These are phyloP conservation scores for Aureobasidium sp. DNA, from an alignment of 2,329 filamentous ascomycete species.

Conservation along the genomic window DNA sequence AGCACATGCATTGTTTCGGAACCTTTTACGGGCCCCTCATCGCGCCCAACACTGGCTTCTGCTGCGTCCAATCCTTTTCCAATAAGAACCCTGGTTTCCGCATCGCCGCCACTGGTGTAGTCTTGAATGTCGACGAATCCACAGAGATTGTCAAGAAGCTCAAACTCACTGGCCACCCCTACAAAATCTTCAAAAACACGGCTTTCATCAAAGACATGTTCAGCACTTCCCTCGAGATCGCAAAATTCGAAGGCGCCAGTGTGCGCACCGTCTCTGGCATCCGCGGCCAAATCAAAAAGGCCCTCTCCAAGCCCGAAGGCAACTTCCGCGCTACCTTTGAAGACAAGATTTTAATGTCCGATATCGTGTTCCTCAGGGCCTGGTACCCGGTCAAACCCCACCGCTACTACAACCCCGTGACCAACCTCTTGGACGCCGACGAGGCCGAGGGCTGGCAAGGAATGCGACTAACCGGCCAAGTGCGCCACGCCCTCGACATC, in stretches of 20 bases:
- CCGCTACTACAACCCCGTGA: slow-evolving; percentile 94
- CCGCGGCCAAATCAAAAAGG: slow-evolving; percentile 93
- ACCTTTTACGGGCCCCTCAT: slow-evolving; percentile 94
- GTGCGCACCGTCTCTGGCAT: slow-evolving; percentile 96
- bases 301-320: slow-evolving; percentile 85
- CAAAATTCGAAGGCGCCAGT: slow-evolving; percentile 93
- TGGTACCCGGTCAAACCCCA: slow-evolving; percentile 96
- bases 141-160: slow-evolving; percentile 99
- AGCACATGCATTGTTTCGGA: slow-evolving; percentile 98
- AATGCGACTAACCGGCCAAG: slow-evolving; percentile 91
- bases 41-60: slow-evolving; percentile 92
- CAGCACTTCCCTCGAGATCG: slow-evolving; percentile 82
- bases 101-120: slow-evolving; percentile 87
- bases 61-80: slow-evolving; percentile 83
- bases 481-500: slow-evolving; percentile 69
- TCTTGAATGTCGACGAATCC: slow-evolving; percentile 88
- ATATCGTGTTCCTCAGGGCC: slow-evolving; percentile 91
- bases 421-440: slow-evolving; percentile 67
- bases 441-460: slow-evolving; percentile 59
- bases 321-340: slow-evolving; percentile 97
- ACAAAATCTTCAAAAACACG: slow-evolving; percentile 99
- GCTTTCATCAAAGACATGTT: slow-evolving; percentile 99
- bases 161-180: slow-evolving; percentile 85
- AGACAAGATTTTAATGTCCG: slow-evolving; percentile 94
- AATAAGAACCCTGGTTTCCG: slow-evolving; percentile 83